Percentiles rank a stretch among this genome's conserved stretches.
These are phyloP conservation scores for Aspergillus novofumigatus DNA, from an alignment of 2,329 filamentous ascomycete species.

Conservation along the genomic window DNA sequence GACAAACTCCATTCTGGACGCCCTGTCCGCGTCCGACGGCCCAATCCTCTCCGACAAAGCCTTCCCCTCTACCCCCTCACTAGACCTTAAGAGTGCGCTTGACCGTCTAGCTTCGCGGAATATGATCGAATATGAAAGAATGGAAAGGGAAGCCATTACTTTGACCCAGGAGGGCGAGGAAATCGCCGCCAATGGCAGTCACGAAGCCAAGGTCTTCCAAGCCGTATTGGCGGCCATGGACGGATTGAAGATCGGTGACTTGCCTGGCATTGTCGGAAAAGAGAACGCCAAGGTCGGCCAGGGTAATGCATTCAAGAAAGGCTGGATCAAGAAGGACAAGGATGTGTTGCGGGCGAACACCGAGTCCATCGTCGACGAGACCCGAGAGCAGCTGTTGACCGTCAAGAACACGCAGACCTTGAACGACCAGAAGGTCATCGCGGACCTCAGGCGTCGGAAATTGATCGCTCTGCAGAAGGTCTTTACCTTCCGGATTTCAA, in stretches of 20 bases:
- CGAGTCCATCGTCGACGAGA: slow-evolving; percentile 75
- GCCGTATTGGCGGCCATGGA: slow-evolving; percentile 68
- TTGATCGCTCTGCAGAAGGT: slow-evolving; percentile 79
- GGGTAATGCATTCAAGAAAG: slow-evolving; percentile 82
- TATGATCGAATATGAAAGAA: slow-evolving; percentile 82
- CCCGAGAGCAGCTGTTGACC: slow-evolving; percentile 67
- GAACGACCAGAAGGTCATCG: slow-evolving; percentile 68
- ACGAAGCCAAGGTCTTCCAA: slow-evolving; percentile 78
- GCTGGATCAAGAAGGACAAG: slow-evolving; percentile 63
- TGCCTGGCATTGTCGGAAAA: slow-evolving; percentile 49
- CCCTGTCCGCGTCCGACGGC: slow-evolving; percentile 57
- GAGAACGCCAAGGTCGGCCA: slow-evolving; percentile 66
- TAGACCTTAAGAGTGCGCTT: slow-evolving; percentile 76
- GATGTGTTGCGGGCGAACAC: slow-evolving; percentile 53
- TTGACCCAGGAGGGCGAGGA: slow-evolving; percentile 71
- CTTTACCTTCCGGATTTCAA: slow-evolving; percentile 75
- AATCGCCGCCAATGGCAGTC: slow-evolving; percentile 70
- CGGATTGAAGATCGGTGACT: slow-evolving; percentile 73
- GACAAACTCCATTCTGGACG: slow-evolving; percentile 60
- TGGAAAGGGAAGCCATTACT: slow-evolving; percentile 71
- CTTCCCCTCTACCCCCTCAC: slow-evolving; percentile 64
- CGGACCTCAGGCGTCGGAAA: slow-evolving; percentile 89
- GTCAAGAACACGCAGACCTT: slow-evolving; percentile 68
- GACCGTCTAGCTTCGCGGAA: slow-evolving; percentile 79
- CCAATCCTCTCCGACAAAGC: slow-evolving; percentile 64